Evolutionary conservation across 2,329 filamentous ascomycete species (phyloP), one percentile per base, ranked within the genome.

Genomic region (Fusarium haematococcum): DNA sequence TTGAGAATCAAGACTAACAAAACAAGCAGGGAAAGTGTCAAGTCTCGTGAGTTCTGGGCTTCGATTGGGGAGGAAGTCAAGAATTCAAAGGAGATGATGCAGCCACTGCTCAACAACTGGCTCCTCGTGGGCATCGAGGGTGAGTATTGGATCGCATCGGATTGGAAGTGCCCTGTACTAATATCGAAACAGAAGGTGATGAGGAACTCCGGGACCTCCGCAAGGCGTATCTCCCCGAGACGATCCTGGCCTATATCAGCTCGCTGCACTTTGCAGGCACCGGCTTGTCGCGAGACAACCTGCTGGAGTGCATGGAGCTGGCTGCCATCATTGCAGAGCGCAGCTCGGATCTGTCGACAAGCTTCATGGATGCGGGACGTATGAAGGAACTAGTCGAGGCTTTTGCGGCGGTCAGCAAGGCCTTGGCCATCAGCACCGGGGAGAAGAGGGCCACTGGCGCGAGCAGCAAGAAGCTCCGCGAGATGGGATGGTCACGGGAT

Each of bases 301-400:
- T 97, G 20, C 88, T 97, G 30, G 92, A 96, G 79, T 94, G 92
- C 78, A 96, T 99, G 93, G 94, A 98, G 68, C 86, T 99, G 18
- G 92, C 95, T 1, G 91, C 92, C 1, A 81, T 91, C 3, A 89
- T 98, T 60, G 94, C 96, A 2, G 91, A 93, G 66, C 90, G 91
- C 73, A 89, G 88, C 69, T 91, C 91, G 27, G 91, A 92, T 75
- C 83, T 96, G 45, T 90, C 92, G 2, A 83, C 86, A 27, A 88
- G 90, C 52, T 93, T 97, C 75, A 82, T 91, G 64, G 86, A 88
- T 64, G 88, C 90, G 4, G 88, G 88, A 35, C 89, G 93, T 56
- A 93, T 96, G 90, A 89, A 90, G 78, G 94, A 96, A 84, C 85
- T 97, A 45, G 89, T 95, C 14, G 91, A 93, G 79, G 90, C 89